Conservation (phyloP, 2,329 filamentous ascomycete species). For the Iodosphaeria phyllophila region DNA sequence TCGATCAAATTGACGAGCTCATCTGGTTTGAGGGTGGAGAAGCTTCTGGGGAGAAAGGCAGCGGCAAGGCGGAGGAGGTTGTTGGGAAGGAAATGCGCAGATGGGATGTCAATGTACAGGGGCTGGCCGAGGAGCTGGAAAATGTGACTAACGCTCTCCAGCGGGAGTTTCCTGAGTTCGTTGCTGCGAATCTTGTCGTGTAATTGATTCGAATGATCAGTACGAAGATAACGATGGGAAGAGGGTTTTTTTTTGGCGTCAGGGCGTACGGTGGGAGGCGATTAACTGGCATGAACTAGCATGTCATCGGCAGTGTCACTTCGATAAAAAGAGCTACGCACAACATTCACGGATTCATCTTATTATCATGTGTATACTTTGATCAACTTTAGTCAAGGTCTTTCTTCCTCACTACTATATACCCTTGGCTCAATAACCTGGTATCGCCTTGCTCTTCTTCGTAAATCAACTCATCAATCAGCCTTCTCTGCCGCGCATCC, state of each 20-base stretch:
- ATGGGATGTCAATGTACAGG: constrained; percentile 82
- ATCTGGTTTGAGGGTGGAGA: constrained; percentile 73
- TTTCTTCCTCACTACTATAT: constrained; percentile 31
- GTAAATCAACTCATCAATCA: constrained; percentile 20
- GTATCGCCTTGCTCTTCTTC: constrained; percentile 32
- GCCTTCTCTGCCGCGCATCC: constrained; percentile 10
- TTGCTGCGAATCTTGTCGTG: constrained; percentile 30
- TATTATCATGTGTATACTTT: too few relatives aligned
- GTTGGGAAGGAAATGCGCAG: constrained; percentile 56
- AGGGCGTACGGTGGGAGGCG: neutral
- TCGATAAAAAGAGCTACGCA: neutral
- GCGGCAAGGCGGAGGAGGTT: constrained; percentile 41
- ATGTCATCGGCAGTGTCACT: neutral
- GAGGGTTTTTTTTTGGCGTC: constrained; percentile 1
- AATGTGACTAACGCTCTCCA: constrained; percentile 67
- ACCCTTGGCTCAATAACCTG: constrained; percentile 27
- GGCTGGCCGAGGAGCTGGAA: constrained; percentile 76
- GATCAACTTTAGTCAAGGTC: constrained; percentile 31
- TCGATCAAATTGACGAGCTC: constrained; percentile 80
- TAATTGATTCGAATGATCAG: constrained; percentile 6
- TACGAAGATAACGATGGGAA: neutral
- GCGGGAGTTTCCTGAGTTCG: constrained; percentile 56
- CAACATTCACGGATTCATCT: too few relatives aligned
- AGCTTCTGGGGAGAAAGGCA: constrained; percentile 49
- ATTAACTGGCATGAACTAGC: neutral